Base-by-base conservation (phyloP, 768 basidiomycete species). In the Termitomyces sp. region DNA sequence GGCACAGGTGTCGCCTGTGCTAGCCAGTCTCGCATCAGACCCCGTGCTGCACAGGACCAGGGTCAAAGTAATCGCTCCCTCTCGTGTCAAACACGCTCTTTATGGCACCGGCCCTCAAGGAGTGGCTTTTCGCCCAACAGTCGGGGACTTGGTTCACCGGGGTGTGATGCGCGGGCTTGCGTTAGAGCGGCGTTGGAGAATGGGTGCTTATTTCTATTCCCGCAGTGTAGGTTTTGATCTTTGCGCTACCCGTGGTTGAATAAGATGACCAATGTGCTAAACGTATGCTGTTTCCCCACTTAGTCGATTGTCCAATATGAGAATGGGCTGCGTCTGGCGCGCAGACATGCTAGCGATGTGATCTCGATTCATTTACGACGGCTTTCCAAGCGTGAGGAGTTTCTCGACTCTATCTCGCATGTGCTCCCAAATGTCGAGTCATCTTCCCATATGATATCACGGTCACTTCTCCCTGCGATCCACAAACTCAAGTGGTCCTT, bases 291-390 rank as follows among this genome's bases (percentile, higher is more conserved):
- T 57, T 59, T 43, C 31, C 15, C 37, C 5, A 48, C 47, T 58
- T 70, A 91, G 89, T 87, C 87, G 55, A 84, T 86, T 43, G 71
- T 76, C 9, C 88, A 89, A 69, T 91, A 90, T 62, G 86, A 89
- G 72, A 82, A 74, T 46, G 79, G 83, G 5, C 70, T 81, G 57
- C 74, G 76, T 20, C 74, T 91, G 20, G 78, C 83, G 57, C 85
- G 85, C 45, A 76, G 74, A 53, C 83, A 84, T 45, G 82, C 84
- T 25, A 74, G 81, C 49, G 71, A 81, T 59, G 67, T 86, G 7
- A 67, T 91, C 42, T 80, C 85, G 20, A 70, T 77, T 29, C 80
- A 87, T 61, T 78, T 91, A 43, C 79, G 80, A 58, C 75, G 77
- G 47, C 82, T 85, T 63, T 66, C 74, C 42, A 70, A 70, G 25